Evolutionary conservation across 306 rosid genomes (phyloP).

Genomic region (Amphicarpaea edgeworthii): DNA sequence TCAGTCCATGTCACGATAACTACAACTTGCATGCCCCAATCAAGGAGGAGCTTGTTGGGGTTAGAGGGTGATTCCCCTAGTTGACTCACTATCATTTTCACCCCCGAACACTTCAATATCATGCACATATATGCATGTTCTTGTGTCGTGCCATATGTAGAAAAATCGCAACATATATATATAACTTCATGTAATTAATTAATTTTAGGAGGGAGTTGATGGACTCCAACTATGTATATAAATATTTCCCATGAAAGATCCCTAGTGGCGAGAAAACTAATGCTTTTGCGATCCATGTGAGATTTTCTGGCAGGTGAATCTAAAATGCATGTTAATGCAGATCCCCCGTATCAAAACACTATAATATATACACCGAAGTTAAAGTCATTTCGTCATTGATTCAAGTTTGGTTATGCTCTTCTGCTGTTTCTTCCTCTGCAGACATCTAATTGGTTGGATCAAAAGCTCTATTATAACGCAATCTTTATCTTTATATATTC

Average conservation of each 20-base stretch:
- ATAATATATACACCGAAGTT: conserved; percentile 28
- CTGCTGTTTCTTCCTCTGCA: conserved; percentile 4
- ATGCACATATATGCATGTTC: not conserved
- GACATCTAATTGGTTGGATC: conserved; percentile 20
- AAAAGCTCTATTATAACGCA: conserved; percentile 19
- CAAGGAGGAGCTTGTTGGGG: not conserved
- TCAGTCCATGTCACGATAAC: not conserved
- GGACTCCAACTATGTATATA: conserved; percentile 7
- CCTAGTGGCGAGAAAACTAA: not conserved
- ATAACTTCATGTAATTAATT: too few species aligned
- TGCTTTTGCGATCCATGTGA: not conserved
- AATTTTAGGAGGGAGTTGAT: not conserved
- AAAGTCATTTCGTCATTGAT: conserved; percentile 31
- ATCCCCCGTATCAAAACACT: conserved; percentile 42
- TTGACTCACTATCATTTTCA: not conserved
- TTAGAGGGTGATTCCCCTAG: not conserved
- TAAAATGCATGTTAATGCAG: conserved; percentile 2
- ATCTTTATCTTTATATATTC: conserved; percentile 28
- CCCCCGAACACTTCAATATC: not conserved
- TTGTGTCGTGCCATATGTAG: not conserved
- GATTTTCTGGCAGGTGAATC: conserved; percentile 39
- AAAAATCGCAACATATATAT: not conserved
- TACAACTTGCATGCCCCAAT: conserved; percentile 27
- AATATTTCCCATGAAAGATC: conserved; percentile 17
- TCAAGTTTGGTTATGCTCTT: conserved; percentile 12